Conservation (phyloP, 352 stramenopile species). For the Thraustochytrium striatum region DNA sequence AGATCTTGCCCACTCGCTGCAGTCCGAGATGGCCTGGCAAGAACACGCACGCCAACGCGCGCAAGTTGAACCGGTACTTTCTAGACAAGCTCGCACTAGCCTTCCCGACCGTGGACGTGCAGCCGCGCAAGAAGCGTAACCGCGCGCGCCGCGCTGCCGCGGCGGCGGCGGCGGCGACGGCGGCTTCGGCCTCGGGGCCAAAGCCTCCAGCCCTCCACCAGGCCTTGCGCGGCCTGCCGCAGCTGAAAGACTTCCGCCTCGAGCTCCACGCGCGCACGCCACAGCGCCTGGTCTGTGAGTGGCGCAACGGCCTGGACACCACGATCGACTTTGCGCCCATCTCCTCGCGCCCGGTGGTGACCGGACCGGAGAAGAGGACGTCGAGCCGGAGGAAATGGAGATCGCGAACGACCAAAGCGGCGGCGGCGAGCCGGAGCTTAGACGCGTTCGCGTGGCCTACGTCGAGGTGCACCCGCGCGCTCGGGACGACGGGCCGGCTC, state of each 20-base stretch:
- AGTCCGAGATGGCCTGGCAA: slow-evolving; percentile 14
- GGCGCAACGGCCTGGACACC: not conserved
- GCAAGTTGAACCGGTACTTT: not conserved
- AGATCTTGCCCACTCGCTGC: slow-evolving; percentile 34
- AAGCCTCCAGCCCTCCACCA: not conserved
- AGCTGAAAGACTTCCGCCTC: not conserved
- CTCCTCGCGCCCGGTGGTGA: too few relatives aligned
- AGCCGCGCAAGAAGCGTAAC: not conserved
- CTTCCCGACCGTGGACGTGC: not conserved
- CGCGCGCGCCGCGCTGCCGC: not conserved
- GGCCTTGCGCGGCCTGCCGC: not conserved
- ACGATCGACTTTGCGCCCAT: not conserved
- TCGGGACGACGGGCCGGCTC: too few relatives aligned
- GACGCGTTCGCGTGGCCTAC: too few relatives aligned
- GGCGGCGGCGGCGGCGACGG: not conserved
- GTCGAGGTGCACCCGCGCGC: too few relatives aligned
- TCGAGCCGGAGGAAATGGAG: too few relatives aligned
- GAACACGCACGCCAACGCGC: not conserved
- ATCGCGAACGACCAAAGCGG: too few relatives aligned
- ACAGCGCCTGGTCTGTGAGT: not conserved
- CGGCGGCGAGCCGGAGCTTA: too few relatives aligned
- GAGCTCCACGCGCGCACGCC: not conserved
- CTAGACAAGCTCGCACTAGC: not conserved
- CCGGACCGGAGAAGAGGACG: too few relatives aligned
- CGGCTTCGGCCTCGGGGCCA: too few relatives aligned